A percentile compares a stretch with the other conserved stretches of the same genome.
These are phyloP conservation scores for Paracorniculantispora psalliotae DNA, from an alignment of 2,329 filamentous ascomycete genomes.

Conservation along the genomic window DNA sequence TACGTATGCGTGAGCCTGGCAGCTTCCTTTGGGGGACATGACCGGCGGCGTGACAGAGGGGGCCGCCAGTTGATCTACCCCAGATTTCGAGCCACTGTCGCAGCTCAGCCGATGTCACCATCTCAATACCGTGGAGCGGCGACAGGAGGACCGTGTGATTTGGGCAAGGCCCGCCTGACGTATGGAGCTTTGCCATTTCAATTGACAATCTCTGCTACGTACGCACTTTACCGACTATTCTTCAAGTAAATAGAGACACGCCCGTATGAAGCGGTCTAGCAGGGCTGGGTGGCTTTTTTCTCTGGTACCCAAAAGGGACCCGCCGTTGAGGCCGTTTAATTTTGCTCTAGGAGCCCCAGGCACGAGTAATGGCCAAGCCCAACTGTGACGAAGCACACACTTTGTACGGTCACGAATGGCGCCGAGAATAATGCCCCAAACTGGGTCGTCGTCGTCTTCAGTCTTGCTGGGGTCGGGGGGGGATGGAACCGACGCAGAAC, in stretches of 20 bases:
- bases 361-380: slow-evolving; percentile 1
- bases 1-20: not conserved
- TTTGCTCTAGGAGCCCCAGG: not conserved
- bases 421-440: slow-evolving; percentile 8
- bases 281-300: not conserved
- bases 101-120: not conserved
- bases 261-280: slow-evolving; percentile 4
- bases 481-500: not conserved
- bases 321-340: not conserved
- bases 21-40: not conserved
- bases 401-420: slow-evolving; percentile 4
- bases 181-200: not conserved
- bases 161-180: not conserved
- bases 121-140: not conserved
- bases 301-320: not conserved
- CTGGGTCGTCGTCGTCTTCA: not conserved
- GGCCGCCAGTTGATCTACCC: not conserved
- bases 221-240: not conserved
- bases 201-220: not conserved
- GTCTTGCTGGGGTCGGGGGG: not conserved
- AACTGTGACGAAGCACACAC: not conserved
- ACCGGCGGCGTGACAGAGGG: not conserved
- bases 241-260: slow-evolving; percentile 3
- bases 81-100: slow-evolving; percentile 5
- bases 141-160: not conserved